Evolutionary conservation across 192 early-diverging fungal species (phyloP), one percentile per base, ranked within the genome.

Genomic region (Thoreauomyces humboldtii): DNA sequence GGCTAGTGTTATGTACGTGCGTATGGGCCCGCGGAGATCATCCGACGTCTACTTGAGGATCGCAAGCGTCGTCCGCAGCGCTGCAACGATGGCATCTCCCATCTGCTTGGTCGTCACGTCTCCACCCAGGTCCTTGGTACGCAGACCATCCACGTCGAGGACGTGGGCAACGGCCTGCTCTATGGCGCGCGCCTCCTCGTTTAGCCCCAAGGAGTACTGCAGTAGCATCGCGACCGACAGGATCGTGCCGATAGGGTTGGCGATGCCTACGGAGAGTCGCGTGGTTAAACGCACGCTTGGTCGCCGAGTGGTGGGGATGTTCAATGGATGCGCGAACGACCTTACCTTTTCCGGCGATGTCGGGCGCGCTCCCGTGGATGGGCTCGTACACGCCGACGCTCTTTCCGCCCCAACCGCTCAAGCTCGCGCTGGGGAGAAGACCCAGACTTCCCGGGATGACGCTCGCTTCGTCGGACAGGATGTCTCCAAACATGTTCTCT

Each of bases 401-500:
- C 61, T 79, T 82, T 34, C 86, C 81, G 24, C 92, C 93, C 57
- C 95, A 87, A 27, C 92, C 90, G 67, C 79, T 92, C 72, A 99
- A 81, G 55, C 87, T 89, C 2, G 96, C 96, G 48, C 87, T 90
- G 28, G 96, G 96, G 61, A 99, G 75, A 35, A 99, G 81, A 34
- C 96, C 96, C 54, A 99, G 82, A 29, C 86, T 89, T 29, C 94
- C 96, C 14, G 92, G 92, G 71, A 99, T 99, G 38, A 99, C 93
- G 19, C 86, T 89, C 4, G 93, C 90, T 75, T 99, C 96, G 72
- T 99, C 96, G 24, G 86, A 87, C 51, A 98, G 81, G 71, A 99
- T 97, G 67, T 99, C 96, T 60, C 96, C 96, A 90, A 98, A 98
- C 93, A 99, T 95, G 80, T 99, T 99, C 70, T 98, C 96, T 19